Evolutionary conservation across 176 grass and related monocot genomes (phyloP).

Genomic region (Leersia perrieri): DNA sequence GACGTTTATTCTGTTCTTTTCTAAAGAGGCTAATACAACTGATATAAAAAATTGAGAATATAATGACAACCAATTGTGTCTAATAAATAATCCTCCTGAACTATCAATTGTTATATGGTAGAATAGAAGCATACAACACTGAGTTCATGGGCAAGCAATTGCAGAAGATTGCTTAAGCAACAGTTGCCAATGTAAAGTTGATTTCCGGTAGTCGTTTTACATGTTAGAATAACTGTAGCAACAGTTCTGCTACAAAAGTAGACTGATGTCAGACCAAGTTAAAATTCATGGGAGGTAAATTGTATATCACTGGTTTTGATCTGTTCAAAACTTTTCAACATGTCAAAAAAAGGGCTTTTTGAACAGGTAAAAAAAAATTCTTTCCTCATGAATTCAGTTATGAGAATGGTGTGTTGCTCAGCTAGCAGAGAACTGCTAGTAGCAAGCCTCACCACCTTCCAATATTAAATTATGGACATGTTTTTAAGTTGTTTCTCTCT

Average conservation of each 20-base stretch:
- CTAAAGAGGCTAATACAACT: neutral
- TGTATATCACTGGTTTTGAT: neutral
- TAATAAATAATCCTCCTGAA: neutral
- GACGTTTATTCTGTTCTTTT: neutral
- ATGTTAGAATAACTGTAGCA: neutral
- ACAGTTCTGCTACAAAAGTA: slow-evolving; percentile 1
- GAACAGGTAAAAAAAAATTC: too few species aligned
- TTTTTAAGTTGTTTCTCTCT: too few species aligned
- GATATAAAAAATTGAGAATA: neutral
- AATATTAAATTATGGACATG: too few species aligned
- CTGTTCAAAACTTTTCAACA: neutral
- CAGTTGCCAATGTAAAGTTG: too few species aligned
- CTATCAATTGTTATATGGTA: neutral
- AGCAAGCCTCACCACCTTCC: too few species aligned
- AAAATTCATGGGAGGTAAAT: neutral
- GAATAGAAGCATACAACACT: neutral
- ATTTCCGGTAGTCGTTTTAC: too few species aligned
- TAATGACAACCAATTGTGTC: neutral
- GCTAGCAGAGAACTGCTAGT: too few species aligned
- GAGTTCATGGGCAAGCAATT: neutral
- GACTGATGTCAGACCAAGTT: slow-evolving; percentile 10
- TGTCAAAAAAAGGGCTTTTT: too few species aligned
- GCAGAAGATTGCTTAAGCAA: neutral
- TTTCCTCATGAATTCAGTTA: too few species aligned
- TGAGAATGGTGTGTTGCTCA: too few species aligned